A percentile compares a stretch with the other conserved stretches of the same genome.
phyloP scores from a whole-genome alignment of 2,329 filamentous ascomycete species.

The Plectosphaerella sp. region DNA sequence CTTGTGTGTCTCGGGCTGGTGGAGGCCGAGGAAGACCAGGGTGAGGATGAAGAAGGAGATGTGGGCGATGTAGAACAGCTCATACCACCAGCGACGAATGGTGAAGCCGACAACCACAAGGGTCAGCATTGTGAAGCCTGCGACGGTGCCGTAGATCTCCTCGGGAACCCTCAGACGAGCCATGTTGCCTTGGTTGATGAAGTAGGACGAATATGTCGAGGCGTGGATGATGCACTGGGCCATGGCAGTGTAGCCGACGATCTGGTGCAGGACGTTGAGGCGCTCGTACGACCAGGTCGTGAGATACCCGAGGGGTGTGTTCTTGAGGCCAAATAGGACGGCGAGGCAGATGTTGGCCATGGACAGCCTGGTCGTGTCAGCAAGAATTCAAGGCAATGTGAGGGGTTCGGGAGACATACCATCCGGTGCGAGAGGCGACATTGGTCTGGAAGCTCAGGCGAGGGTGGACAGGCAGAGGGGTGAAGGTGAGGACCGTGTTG shows the following conservation, averaged over 20 bases:
- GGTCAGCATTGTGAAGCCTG: constrained; percentile 40
- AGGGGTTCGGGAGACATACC: constrained; percentile 19
- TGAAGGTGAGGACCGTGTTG: constrained; percentile 27
- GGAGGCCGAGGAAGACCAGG: constrained; percentile 43
- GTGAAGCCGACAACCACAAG: constrained; percentile 37
- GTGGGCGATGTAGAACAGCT: constrained; percentile 51
- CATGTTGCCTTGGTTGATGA: constrained; percentile 22
- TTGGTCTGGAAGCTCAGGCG: constrained; percentile 24
- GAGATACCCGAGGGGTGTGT: constrained; percentile 51
- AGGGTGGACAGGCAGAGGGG: constrained; percentile 22
- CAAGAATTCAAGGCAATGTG: background rate
- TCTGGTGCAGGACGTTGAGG: constrained; percentile 52
- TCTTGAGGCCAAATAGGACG: constrained; percentile 49
- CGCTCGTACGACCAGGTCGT: constrained; percentile 54
- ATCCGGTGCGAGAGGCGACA: constrained; percentile 31
- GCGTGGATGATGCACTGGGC: constrained; percentile 40
- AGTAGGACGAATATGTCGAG: constrained; percentile 35
- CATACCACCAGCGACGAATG: constrained; percentile 45
- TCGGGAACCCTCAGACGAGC: constrained; percentile 26
- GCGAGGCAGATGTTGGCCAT: constrained; percentile 45
- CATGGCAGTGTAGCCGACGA: constrained; percentile 46
- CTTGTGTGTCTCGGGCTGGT: constrained; percentile 41
- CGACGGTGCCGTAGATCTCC: constrained; percentile 44
- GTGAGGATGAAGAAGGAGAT: constrained; percentile 43
- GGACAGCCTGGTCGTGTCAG: constrained; percentile 24